Percentiles rank a stretch among this genome's conserved stretches.
phyloP scores from a whole-genome alignment of 2,329 filamentous ascomycete genomes.

The Teratosphaeria epicoccoides region DNA sequence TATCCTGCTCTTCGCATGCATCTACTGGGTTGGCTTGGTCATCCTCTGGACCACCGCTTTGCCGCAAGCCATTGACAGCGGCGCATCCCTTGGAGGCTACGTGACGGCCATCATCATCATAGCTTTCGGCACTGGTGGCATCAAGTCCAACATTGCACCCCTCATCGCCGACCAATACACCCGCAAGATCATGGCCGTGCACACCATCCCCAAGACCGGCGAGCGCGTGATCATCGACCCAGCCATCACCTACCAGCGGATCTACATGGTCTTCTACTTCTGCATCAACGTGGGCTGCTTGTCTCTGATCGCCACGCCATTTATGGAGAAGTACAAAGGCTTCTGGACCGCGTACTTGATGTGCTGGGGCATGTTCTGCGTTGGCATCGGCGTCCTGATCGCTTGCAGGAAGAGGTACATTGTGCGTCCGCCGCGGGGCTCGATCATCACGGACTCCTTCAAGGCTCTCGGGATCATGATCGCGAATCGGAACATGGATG shows the following conservation, averaged over 20 bases:
- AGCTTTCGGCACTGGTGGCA: slow-evolving; percentile 66
- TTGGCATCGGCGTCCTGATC: slow-evolving; percentile 48
- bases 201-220: slow-evolving; percentile 28
- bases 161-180: slow-evolving; percentile 40
- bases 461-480: slow-evolving; percentile 48
- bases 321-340: slow-evolving; percentile 55
- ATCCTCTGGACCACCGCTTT: slow-evolving; percentile 56
- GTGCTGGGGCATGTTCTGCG: slow-evolving; percentile 51
- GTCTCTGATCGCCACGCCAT: slow-evolving; percentile 55
- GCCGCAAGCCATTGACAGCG: slow-evolving; percentile 50
- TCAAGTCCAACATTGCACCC: slow-evolving; percentile 64
- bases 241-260: slow-evolving; percentile 37
- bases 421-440: slow-evolving; percentile 47
- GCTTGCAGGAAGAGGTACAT: slow-evolving; percentile 26
- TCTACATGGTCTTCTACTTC: slow-evolving; percentile 56
- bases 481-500: slow-evolving; percentile 45
- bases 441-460: slow-evolving; percentile 56
- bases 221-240: slow-evolving; percentile 39
- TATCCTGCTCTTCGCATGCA: slow-evolving; percentile 53
- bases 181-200: slow-evolving; percentile 32
- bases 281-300: slow-evolving; percentile 66
- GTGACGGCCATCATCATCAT: slow-evolving; percentile 55
- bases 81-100: slow-evolving; percentile 53
- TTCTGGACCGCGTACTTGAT: slow-evolving; percentile 58
- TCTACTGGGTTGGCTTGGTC: slow-evolving; percentile 56